Conservation (phyloP, 192 early-diverging fungal genomes). For the Coemansia sp. region DNA sequence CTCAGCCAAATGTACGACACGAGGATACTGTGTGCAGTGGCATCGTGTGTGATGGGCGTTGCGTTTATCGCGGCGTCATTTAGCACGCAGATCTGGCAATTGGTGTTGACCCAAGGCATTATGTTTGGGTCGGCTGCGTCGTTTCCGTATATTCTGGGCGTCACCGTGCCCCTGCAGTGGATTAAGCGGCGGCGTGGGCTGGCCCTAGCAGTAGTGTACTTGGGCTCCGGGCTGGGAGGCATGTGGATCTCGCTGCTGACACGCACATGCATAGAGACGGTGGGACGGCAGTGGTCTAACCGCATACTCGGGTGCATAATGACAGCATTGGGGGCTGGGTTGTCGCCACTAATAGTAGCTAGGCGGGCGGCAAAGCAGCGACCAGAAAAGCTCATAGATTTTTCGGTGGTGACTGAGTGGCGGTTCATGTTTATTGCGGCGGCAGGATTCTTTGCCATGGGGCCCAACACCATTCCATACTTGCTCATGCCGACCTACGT, state of each 20-base stretch:
- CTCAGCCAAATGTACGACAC: constrained; percentile 35
- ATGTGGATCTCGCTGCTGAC: constrained; percentile 46
- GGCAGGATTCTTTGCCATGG: constrained; percentile 51
- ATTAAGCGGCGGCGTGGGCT: constrained; percentile 30
- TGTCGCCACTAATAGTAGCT: constrained; percentile 39
- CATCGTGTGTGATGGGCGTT: constrained; percentile 22
- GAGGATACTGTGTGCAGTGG: constrained; percentile 24
- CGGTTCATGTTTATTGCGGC: constrained; percentile 38
- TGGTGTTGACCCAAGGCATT: constrained; percentile 52
- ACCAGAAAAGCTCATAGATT: constrained; percentile 23
- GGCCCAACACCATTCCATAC: constrained; percentile 50
- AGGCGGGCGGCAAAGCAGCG: constrained; percentile 11
- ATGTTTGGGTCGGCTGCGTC: constrained; percentile 42
- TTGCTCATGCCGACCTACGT: constrained; percentile 50
- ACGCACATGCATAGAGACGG: constrained; percentile 17
- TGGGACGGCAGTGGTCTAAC: constrained; percentile 41
- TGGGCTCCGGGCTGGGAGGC: constrained; percentile 47
- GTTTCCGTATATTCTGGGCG: constrained; percentile 49
- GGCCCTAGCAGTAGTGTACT: constrained; percentile 34
- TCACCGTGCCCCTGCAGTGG: constrained; percentile 47
- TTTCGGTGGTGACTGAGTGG: constrained; percentile 39
- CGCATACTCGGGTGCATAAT: constrained; percentile 39
- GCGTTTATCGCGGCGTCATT: constrained; percentile 53
- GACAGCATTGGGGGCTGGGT: constrained; percentile 22
- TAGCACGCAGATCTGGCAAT: constrained; percentile 53